Percentiles rank a stretch among this genome's conserved stretches.
Conservation (phyloP, 345 rosid species). For the Gynandropsis gynandra region DNA sequence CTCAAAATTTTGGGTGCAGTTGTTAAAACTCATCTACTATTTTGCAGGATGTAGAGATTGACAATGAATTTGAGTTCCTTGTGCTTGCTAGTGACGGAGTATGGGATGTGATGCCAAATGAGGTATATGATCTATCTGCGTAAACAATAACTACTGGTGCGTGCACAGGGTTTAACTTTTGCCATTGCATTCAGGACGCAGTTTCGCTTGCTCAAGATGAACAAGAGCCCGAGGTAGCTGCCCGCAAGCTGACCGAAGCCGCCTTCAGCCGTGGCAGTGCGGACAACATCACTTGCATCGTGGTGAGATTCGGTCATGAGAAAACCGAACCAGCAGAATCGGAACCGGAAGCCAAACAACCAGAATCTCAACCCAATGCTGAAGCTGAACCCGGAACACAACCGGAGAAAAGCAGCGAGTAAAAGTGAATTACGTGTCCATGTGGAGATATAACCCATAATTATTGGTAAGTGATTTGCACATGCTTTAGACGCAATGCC, state of each 20-base stretch:
- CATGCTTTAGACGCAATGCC: no score
- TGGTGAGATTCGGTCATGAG: conserved; percentile 66
- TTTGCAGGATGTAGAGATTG: conserved; percentile 68
- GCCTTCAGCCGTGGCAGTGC: conserved; percentile 87
- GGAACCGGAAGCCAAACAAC: conserved; percentile 17
- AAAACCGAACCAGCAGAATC: conserved; percentile 29
- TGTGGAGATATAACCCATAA: no score
- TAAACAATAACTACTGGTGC: background rate
- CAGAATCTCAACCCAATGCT: conserved; percentile 12
- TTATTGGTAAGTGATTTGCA: no score
- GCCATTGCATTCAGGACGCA: conserved; percentile 58
- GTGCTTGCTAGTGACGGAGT: conserved; percentile 97
- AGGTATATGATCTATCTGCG: no score
- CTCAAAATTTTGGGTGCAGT: conserved; percentile 1
- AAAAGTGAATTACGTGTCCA: no score
- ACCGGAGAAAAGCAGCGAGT: background rate
- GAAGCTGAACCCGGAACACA: conserved; percentile 4
- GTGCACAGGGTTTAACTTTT: background rate
- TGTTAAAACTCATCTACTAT: conserved; percentile 6
- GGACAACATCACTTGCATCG: conserved; percentile 94
- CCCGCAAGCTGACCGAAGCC: conserved; percentile 75
- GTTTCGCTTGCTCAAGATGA: conserved; percentile 61
- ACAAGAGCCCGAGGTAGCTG: conserved; percentile 78
- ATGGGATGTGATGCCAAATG: conserved; percentile 96
- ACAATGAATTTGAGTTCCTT: conserved; percentile 67